phyloP scores from a whole-genome alignment of 179 eudicot genomes.

The Monotropa hypopitys region DNA sequence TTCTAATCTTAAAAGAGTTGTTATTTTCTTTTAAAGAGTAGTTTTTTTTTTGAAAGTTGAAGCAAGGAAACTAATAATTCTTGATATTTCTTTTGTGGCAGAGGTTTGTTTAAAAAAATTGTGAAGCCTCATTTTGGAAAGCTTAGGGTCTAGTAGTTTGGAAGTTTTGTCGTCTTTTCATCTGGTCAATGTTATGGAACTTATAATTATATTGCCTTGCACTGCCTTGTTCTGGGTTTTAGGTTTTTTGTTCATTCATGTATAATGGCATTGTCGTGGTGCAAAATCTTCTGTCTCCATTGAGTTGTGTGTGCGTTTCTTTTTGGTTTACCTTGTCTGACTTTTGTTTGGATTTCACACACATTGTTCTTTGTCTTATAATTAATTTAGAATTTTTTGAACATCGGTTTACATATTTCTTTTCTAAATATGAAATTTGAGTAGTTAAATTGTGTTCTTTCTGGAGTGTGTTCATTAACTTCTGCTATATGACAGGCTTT shows the following conservation, averaged over 20 bases:
- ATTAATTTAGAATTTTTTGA: not conserved
- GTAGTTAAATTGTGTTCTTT: not conserved
- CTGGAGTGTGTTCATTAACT: not conserved
- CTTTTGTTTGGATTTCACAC: not conserved
- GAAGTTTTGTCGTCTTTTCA: not conserved
- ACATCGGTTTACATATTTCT: not conserved
- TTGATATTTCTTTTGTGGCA: not conserved
- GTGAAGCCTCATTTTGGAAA: not conserved
- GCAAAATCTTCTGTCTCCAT: not conserved
- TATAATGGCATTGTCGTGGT: not conserved
- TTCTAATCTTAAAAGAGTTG: not conserved
- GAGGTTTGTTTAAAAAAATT: not conserved
- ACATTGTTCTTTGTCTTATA: not conserved
- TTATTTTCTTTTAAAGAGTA: not conserved
- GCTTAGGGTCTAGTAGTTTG: not conserved
- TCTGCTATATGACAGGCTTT: conserved; percentile 34
- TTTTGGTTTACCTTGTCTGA: not conserved
- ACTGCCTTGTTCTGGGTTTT: not conserved
- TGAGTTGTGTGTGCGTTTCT: not conserved
- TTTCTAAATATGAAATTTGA: not conserved
- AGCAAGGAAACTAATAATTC: not conserved
- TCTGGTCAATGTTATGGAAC: not conserved
- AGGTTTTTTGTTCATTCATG: not conserved
- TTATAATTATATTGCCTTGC: not conserved
- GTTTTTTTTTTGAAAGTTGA: not conserved